These are phyloP conservation scores for Carex myosuroides DNA, from an alignment of 176 grass and related monocot species.

Conservation along the genomic window DNA sequence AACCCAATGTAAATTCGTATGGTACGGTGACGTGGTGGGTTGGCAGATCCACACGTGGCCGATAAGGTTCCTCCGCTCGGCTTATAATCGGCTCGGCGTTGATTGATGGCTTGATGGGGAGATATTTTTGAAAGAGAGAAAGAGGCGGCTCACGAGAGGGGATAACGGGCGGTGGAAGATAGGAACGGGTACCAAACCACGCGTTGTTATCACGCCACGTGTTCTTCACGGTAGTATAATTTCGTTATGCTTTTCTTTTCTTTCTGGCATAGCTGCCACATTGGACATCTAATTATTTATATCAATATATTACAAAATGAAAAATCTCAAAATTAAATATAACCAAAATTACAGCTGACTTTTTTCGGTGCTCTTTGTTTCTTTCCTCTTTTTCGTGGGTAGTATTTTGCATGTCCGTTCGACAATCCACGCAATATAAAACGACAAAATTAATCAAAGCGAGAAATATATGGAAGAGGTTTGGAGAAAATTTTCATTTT, in stretches of 20 bases:
- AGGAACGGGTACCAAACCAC: not conserved
- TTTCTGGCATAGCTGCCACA: not conserved
- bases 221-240: not conserved
- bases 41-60: not conserved
- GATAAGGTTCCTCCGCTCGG: not conserved
- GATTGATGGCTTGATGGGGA: not conserved
- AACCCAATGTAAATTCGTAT: not conserved
- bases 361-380: not conserved
- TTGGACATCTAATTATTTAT: not conserved
- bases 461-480: too few species aligned
- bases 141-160: not conserved
- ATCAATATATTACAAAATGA: too few species aligned
- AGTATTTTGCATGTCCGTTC: not conserved
- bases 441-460: not conserved
- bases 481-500: too few species aligned
- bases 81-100: not conserved
- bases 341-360: too few species aligned
- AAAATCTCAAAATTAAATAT: too few species aligned
- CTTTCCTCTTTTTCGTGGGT: not conserved
- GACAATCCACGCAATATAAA: not conserved
- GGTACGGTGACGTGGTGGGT: not conserved
- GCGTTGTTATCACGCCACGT: conserved; percentile 15
- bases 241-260: too few species aligned
- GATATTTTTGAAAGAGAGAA: not conserved
- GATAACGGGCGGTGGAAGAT: conserved; percentile 3